Evolutionary conservation across 2,329 filamentous ascomycete genomes (phyloP).

Genomic region (Rhynchosporium agropyri): DNA sequence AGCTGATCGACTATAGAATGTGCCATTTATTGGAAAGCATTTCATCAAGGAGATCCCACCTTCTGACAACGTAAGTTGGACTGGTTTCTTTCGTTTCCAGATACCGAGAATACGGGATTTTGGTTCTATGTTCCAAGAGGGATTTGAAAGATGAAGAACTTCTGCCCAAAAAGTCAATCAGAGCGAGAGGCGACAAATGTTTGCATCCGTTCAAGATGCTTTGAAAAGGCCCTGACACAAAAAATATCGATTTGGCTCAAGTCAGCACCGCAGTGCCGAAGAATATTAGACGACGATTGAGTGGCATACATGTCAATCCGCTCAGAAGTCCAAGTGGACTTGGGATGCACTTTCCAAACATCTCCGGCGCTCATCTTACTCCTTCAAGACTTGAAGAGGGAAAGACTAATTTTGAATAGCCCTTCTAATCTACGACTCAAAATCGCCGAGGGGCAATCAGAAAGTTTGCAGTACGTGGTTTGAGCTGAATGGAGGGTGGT

Average conservation of each 20-base stretch:
- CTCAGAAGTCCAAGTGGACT: no score
- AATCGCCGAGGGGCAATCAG: background rate
- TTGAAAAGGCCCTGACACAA: no score
- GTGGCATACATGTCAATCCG: no score
- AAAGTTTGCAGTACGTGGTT: constrained; percentile 9
- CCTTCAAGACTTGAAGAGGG: background rate
- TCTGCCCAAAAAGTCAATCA: no score
- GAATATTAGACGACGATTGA: no score
- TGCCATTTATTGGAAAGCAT: constrained; percentile 55
- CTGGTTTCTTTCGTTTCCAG: constrained; percentile 14
- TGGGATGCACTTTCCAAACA: no score
- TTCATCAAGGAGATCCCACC: constrained; percentile 58
- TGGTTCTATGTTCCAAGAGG: no score
- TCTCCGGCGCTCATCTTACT: background rate
- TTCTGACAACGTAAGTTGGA: constrained; percentile 62
- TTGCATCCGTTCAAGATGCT: no score
- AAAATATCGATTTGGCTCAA: no score
- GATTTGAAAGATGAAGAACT: background rate
- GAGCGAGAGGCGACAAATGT: no score
- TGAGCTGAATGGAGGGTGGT: constrained; percentile 13
- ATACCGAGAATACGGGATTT: no score
- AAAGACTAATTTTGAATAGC: constrained; percentile 22
- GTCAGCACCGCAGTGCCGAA: no score
- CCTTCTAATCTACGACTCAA: constrained; percentile 21
- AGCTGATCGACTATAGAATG: constrained; percentile 48